Conservation (phyloP, 352 stramenopile species). For the Globisporangium takayamanum region DNA sequence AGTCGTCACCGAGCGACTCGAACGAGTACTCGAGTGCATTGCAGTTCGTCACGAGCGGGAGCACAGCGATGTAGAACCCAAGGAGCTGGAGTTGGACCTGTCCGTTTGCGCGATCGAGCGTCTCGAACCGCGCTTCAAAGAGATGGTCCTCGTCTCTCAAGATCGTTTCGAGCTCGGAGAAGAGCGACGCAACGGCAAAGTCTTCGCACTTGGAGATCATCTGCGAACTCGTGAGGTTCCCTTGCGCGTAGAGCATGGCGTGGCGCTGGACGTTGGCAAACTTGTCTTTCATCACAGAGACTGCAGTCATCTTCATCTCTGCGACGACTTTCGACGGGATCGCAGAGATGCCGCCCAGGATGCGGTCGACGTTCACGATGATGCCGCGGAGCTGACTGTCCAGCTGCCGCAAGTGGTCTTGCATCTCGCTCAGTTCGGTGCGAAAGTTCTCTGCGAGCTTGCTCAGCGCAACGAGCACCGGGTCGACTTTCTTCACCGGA, state of each 20-base stretch:
- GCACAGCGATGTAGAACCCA: constrained; percentile 37
- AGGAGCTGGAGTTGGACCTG: constrained; percentile 25
- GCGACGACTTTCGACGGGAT: constrained; percentile 35
- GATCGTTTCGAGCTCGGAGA: constrained; percentile 44
- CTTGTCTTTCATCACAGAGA: constrained; percentile 45
- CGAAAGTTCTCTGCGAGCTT: constrained; percentile 21
- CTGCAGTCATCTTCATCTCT: constrained; percentile 39
- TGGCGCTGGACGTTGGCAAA: constrained; percentile 27
- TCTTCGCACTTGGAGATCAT: constrained; percentile 47
- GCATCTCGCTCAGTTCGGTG: constrained; percentile 23
- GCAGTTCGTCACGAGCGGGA: constrained; percentile 40
- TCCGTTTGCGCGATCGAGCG: constrained; percentile 20
- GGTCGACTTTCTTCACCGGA: constrained; percentile 16
- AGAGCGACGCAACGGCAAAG: constrained; percentile 30
- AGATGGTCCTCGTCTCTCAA: constrained; percentile 30
- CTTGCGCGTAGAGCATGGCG: constrained; percentile 24
- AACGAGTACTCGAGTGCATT: constrained; percentile 45
- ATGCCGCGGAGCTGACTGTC: constrained; percentile 21
- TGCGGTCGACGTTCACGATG: constrained; percentile 28
- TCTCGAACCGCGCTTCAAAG: constrained; percentile 26
- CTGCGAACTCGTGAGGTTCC: constrained; percentile 27
- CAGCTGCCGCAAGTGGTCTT: constrained; percentile 19
- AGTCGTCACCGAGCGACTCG: constrained; percentile 28
- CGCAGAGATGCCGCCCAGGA: constrained; percentile 29
- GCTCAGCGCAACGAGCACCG: constrained; percentile 23